These are phyloP conservation scores for Closterium sp. DNA, from an alignment of 139 green algal genomes.

Conservation along the genomic window DNA sequence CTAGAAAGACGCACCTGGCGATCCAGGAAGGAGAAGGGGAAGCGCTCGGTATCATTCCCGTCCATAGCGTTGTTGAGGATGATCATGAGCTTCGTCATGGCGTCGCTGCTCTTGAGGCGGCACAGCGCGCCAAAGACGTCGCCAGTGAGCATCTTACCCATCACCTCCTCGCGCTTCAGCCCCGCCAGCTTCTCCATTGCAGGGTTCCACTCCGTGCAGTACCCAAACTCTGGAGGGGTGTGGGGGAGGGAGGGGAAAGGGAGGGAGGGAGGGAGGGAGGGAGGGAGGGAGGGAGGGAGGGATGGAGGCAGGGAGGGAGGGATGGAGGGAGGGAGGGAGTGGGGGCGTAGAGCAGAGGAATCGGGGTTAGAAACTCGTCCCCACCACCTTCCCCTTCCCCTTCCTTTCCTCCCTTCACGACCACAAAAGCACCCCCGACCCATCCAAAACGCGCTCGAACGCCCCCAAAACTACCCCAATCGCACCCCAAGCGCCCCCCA, in stretches of 20 bases:
- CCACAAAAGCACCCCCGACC: too few relatives aligned
- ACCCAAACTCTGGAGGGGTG: slow-evolving; percentile 32
- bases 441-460: too few relatives aligned
- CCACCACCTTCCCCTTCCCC: too few relatives aligned
- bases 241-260: not conserved
- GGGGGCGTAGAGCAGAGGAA: too few relatives aligned
- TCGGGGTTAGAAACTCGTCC: too few relatives aligned
- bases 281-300: too few relatives aligned
- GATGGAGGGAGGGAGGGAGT: not conserved
- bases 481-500: too few relatives aligned
- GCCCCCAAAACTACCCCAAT: too few relatives aligned
- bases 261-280: too few relatives aligned
- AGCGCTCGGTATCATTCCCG: slow-evolving; percentile 35
- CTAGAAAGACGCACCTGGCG: slow-evolving; percentile 17
- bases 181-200: slow-evolving; percentile 36
- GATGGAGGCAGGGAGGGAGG: too few relatives aligned
- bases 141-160: slow-evolving; percentile 45
- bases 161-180: slow-evolving; percentile 10
- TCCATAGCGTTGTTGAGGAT: slow-evolving; percentile 50
- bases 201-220: slow-evolving; percentile 47
- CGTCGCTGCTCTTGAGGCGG: slow-evolving; percentile 27
- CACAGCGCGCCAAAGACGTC: slow-evolving; percentile 44
- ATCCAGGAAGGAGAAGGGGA: slow-evolving; percentile 46
- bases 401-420: too few relatives aligned
- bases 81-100: slow-evolving; percentile 46